Base-by-base conservation (phyloP, 768 basidiomycete species). In the Kwoniella botswanensis region DNA sequence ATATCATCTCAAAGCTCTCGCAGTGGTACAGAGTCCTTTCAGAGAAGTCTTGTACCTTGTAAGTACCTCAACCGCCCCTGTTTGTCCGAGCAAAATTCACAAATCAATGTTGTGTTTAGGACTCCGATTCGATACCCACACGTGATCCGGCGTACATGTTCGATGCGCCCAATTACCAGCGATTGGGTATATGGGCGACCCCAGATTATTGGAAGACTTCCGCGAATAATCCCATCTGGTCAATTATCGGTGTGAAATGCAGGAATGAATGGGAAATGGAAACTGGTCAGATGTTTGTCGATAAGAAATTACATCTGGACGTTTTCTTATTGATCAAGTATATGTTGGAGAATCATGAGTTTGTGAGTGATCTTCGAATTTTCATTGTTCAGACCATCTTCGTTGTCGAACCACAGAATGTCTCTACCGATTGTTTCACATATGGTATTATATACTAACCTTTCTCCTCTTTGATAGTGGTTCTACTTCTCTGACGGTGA, bases 181-280 rank as follows among this genome's bases (percentile, higher is more conserved):
- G 84, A 41, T 71, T 84, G 10, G 84, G 86, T 10, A 82, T 81
- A 43, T 83, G 75, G 74, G 76, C 76, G 2, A 79, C 79, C 67
- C 81, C 80, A 0, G 86, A 85, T 61, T 86, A 84, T 71, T 86
- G 85, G 85, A 86, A 85, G 77, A 85, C 85, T 21, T 76, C 76
- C 21, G 79, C 75, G 7, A 77, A 77, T 35, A 82, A 82, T 52
- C 75, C 83, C 0, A 84, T 86, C 54, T 85, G 85, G 85, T 74
- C 82, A 2, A 82, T 86, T 60, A 73, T 85, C 50, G 85, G 84
- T 43, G 81, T 85, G 1, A 82, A 85, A 58, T 86, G 86, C 65
- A 72, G 85, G 12, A 84, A 86, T 71, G 85, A 86, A 71, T 86
- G 82, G 84, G 85, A 86, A 64, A 80, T 82, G 73, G 86, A 86